phyloP scores from a whole-genome alignment of 352 stramenopile species.

The Pythium folliculosum region DNA sequence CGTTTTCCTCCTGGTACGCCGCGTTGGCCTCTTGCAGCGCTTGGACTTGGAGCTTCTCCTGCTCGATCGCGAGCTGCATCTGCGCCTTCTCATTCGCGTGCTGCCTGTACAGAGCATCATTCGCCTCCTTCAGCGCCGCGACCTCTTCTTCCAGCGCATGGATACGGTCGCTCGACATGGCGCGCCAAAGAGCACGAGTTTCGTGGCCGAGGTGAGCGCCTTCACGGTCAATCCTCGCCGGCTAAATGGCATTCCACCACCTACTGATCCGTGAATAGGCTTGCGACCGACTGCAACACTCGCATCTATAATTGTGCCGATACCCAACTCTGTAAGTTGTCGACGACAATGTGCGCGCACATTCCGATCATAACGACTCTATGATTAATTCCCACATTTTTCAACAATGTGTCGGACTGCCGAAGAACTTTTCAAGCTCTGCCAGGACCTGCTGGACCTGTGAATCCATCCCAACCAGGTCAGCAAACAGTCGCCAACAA shows the following conservation, averaged over 20 bases:
- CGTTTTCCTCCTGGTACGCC: constrained; percentile 54
- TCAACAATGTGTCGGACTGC: neutral
- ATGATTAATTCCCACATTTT: too few species aligned
- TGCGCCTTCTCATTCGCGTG: constrained; percentile 76
- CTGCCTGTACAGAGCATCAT: constrained; percentile 64
- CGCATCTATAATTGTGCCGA: too few species aligned
- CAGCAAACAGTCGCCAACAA: neutral
- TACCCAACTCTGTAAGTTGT: too few species aligned
- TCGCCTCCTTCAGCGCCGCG: constrained; percentile 47
- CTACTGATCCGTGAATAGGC: too few species aligned
- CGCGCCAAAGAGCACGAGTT: too few species aligned
- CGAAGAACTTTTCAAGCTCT: neutral
- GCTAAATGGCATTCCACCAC: too few species aligned
- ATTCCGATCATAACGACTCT: too few species aligned
- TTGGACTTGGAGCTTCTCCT: constrained; percentile 47
- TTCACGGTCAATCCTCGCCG: too few species aligned
- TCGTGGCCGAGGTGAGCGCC: too few species aligned
- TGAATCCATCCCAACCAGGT: neutral
- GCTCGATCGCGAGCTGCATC: constrained; percentile 74
- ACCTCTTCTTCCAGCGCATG: constrained; percentile 56
- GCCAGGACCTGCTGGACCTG: neutral
- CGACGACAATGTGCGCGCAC: too few species aligned
- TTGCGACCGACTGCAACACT: too few species aligned
- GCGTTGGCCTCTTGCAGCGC: constrained; percentile 49
- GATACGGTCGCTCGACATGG: constrained; percentile 35